Base-by-base conservation (phyloP, 768 basidiomycete genomes). In the Tricholoma sp. region DNA sequence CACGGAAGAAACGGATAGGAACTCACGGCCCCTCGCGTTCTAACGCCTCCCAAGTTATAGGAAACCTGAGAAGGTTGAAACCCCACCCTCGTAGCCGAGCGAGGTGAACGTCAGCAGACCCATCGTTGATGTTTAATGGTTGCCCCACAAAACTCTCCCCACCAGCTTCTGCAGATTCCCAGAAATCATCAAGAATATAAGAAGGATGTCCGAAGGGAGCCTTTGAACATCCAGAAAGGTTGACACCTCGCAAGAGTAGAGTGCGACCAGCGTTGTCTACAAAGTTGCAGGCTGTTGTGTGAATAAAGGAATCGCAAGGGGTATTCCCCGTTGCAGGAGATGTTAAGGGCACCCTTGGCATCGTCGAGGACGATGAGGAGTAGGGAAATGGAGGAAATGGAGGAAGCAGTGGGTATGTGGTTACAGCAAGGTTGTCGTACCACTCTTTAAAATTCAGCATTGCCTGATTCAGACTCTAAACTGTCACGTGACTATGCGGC, bases 1-100 rank as follows among this genome's bases (percentile, higher is more conserved):
- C 34, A n/a, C 14, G 10, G 19, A 27, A 49, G 31, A 62, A 43
- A 27, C 45, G 16, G 45, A 5, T 12, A 8, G 5, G 19, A n/a
- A 0, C 95, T 84, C 70, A 97, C 94, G 97, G 97, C 69, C 94
- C 96, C 57, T 81, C 85, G 69, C 93, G 94, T 71, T 98, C 97
- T 14, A 99, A 71, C 0, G 91, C 81, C 67, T 99, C 97, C 97
- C 97, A 99, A 0, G 91, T 86, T n/a, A 98, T 79, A 8, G 91
- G 80, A 71, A 86, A 85, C 74, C 92, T 76, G 16, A 98, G 72
- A 67, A 88, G 76, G 65, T 93, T 97, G 73, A 94, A 98, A 0
- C 97, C 97, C 96, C 95, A 99, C 0, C 88, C 89, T 59, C 81
- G 79, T 27, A 99, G 73, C n/a, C 97, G 78, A 3, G 84, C 79